Conservation (phyloP, 2,329 filamentous ascomycete genomes). For the Xylariaceae sp. region DNA sequence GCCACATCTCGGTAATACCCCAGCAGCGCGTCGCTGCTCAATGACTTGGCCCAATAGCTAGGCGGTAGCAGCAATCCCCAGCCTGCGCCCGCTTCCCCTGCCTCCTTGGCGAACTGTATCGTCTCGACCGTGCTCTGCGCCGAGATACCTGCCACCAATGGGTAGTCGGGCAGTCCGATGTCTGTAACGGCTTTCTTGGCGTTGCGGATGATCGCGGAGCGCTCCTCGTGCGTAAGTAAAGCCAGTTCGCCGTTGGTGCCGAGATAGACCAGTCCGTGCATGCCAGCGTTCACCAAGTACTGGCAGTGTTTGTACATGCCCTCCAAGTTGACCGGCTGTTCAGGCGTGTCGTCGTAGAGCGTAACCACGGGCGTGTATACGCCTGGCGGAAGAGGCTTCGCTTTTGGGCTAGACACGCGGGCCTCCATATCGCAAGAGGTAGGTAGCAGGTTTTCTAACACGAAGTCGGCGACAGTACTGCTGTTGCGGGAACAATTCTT, state of each 20-base stretch:
- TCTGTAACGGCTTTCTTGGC: constrained; percentile 35
- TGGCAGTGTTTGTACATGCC: constrained; percentile 40
- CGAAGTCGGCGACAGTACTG: too few species aligned
- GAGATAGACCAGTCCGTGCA: constrained; percentile 41
- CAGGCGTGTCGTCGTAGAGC: constrained; percentile 35
- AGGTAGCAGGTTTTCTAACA: too few species aligned
- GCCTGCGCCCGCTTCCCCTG: constrained; percentile 32
- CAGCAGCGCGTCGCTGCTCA: constrained; percentile 29
- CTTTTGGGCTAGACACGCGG: constrained; percentile 7
- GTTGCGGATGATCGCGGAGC: constrained; percentile 35
- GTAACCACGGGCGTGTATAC: constrained; percentile 45
- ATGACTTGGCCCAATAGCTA: constrained; percentile 35
- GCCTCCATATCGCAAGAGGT: constrained; percentile 7
- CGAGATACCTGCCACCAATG: constrained; percentile 41
- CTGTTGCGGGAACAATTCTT: too few species aligned
- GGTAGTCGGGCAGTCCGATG: constrained; percentile 30
- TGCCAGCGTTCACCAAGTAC: constrained; percentile 37
- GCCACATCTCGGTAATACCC: constrained; percentile 33
- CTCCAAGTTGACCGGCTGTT: constrained; percentile 39
- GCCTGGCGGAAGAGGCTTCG: constrained; percentile 33
- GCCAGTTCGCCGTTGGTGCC: constrained; percentile 45
- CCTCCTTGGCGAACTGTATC: constrained; percentile 32
- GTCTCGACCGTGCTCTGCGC: constrained; percentile 33
- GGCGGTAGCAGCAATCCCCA: constrained; percentile 35
- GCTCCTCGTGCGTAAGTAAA: constrained; percentile 35